Percentiles rank a stretch among this genome's conserved stretches.
Conservation (phyloP, 176 grass and related monocot genomes). For the Thalia dealbata region DNA sequence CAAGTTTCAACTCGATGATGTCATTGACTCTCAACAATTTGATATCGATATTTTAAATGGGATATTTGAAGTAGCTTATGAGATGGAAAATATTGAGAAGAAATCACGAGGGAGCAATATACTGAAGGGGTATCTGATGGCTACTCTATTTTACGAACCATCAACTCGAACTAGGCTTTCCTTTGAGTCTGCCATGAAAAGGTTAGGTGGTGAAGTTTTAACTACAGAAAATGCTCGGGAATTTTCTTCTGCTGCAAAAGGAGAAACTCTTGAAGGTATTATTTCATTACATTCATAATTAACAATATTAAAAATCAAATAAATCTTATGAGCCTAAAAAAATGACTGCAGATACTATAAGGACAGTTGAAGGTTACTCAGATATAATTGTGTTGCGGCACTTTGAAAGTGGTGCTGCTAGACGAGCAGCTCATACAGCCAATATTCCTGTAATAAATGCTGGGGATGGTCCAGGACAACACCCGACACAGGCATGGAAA, state of each 20-base stretch:
- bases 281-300: background rate
- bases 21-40: constrained; percentile 88
- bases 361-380: constrained; percentile 74
- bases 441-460: constrained; percentile 82
- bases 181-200: constrained; percentile 82
- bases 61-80: constrained; percentile 74
- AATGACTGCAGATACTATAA: constrained; percentile 54
- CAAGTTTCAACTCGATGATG: constrained; percentile 49
- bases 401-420: constrained; percentile 86
- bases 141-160: constrained; percentile 89
- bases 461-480: constrained; percentile 79
- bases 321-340: background rate
- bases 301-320: background rate
- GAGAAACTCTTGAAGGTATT: constrained; percentile 79
- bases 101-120: constrained; percentile 38
- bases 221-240: constrained; percentile 98
- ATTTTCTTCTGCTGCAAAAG: constrained; percentile 94
- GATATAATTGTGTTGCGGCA: constrained; percentile 83
- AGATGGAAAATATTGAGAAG: constrained; percentile 77
- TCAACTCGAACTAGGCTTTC: constrained; percentile 83
- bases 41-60: constrained; percentile 45
- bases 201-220: constrained; percentile 75
- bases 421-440: constrained; percentile 47
- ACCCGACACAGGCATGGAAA: constrained; percentile 63
- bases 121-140: constrained; percentile 82